Conservation (phyloP, 2,329 filamentous ascomycete genomes). For the Ophiostoma tasmaniense region DNA sequence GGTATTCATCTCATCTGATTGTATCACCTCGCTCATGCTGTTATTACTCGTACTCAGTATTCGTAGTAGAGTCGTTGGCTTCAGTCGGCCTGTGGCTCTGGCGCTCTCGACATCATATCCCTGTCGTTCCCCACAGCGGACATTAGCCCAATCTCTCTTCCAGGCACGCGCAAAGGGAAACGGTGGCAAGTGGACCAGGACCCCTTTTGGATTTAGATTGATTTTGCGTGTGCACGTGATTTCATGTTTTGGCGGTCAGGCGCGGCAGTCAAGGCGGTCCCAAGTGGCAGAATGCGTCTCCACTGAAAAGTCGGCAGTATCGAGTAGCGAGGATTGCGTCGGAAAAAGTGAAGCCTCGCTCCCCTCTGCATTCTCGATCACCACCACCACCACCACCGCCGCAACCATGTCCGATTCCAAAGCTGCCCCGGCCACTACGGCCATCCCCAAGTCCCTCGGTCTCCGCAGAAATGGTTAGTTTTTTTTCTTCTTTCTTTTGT, state of each 20-base stretch:
- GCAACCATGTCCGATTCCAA: constrained; percentile 37
- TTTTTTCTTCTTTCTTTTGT: neutral
- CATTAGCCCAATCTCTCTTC: constrained; percentile 16
- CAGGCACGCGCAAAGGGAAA: constrained; percentile 8
- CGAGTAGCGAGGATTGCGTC: neutral
- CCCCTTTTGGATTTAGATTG: neutral
- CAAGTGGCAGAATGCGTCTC: neutral
- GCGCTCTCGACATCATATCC: neutral
- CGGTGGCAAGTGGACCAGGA: neutral
- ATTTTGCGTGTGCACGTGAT: neutral
- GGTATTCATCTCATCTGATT: neutral
- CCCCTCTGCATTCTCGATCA: neutral
- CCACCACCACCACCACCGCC: neutral
- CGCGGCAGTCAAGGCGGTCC: constrained; percentile 8
- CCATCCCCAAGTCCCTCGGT: constrained; percentile 40
- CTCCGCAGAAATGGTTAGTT: constrained; percentile 78
- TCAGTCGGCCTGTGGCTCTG: no score
- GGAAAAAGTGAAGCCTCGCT: constrained; percentile 5
- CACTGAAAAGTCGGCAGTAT: constrained; percentile 11
- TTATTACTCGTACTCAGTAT: no score
- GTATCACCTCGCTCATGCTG: no score
- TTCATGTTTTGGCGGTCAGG: constrained; percentile 13
- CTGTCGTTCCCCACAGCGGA: constrained; percentile 14
- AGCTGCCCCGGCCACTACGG: constrained; percentile 28
- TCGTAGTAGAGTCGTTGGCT: no score